Evolutionary conservation across 768 basidiomycete species (phyloP).

Genomic region (Boletus rex-veris): DNA sequence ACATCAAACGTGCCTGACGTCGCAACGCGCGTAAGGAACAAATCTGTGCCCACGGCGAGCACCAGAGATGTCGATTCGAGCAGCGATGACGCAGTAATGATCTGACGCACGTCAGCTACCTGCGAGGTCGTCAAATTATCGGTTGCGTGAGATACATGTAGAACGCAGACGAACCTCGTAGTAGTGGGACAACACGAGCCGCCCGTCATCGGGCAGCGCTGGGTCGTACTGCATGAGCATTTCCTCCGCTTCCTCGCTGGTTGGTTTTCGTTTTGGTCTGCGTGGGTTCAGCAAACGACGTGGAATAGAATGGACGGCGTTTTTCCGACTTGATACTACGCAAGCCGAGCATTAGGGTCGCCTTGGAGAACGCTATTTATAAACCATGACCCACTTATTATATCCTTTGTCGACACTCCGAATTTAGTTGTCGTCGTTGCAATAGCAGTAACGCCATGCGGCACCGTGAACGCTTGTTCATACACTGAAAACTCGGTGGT

Average conservation of each 20-base stretch:
- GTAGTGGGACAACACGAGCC: constrained; percentile 52
- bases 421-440: constrained; percentile 79
- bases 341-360: background rate
- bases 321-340: constrained; percentile 71
- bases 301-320: constrained; percentile 73
- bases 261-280: constrained; percentile 72
- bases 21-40: constrained; percentile 81
- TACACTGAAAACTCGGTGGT: constrained; percentile 52
- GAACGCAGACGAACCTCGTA: constrained; percentile 41
- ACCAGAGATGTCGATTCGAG: constrained; percentile 92
- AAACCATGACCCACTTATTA: constrained; percentile 61
- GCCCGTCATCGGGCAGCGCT: constrained; percentile 65
- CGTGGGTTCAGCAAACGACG: constrained; percentile 78
- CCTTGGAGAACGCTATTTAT: background rate
- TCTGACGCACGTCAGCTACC: constrained; percentile 65
- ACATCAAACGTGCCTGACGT: constrained; percentile 93
- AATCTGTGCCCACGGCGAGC: constrained; percentile 82
- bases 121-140: constrained; percentile 25
- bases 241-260: constrained; percentile 79
- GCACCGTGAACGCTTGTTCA: constrained; percentile 69
- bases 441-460: constrained; percentile 65
- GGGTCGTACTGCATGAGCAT: constrained; percentile 84
- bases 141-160: background rate
- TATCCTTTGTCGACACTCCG: constrained; percentile 82
- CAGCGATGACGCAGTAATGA: constrained; percentile 77